phyloP scores from a whole-genome alignment of 2,329 filamentous ascomycete species.

The Penicillium sclerotigenum region DNA sequence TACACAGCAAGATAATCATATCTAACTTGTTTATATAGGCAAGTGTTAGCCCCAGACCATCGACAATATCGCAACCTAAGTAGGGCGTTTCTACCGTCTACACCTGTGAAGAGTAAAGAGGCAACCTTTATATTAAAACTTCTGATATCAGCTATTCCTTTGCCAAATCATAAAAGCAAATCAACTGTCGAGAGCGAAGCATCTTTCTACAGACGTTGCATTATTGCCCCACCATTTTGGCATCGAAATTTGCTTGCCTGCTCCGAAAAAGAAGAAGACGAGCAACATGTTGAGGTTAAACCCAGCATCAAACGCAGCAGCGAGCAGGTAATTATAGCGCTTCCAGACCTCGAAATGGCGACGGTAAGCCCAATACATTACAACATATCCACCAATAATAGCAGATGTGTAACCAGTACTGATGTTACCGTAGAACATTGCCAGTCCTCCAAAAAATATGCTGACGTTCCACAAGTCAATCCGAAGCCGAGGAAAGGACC shows the following conservation, averaged over 20 bases:
- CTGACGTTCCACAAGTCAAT: conserved; percentile 60
- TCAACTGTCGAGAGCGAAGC: conserved; percentile 50
- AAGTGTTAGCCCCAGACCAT: background rate
- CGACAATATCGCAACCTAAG: background rate
- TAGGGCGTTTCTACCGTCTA: background rate
- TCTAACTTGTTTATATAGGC: background rate
- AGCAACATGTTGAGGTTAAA: conserved; percentile 62
- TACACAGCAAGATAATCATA: background rate
- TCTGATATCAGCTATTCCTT: background rate
- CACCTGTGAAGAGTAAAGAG: background rate
- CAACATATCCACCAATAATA: conserved; percentile 59
- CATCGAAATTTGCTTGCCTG: conserved; percentile 57
- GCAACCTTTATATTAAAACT: background rate
- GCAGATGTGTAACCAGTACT: conserved; percentile 57
- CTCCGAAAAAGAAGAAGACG: conserved; percentile 59
- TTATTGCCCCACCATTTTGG: conserved; percentile 65
- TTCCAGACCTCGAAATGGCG: conserved; percentile 58
- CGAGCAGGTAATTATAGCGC: conserved; percentile 60
- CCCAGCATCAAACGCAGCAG: conserved; percentile 60
- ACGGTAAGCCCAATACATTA: conserved; percentile 59
- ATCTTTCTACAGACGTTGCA: conserved; percentile 53
- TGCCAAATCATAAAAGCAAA: background rate
- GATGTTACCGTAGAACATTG: conserved; percentile 60
- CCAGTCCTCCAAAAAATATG: conserved; percentile 58
- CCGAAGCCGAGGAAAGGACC: conserved; percentile 52